Evolutionary conservation across 768 basidiomycete species (phyloP).

Genomic region (Kwoniella botswanensis): DNA sequence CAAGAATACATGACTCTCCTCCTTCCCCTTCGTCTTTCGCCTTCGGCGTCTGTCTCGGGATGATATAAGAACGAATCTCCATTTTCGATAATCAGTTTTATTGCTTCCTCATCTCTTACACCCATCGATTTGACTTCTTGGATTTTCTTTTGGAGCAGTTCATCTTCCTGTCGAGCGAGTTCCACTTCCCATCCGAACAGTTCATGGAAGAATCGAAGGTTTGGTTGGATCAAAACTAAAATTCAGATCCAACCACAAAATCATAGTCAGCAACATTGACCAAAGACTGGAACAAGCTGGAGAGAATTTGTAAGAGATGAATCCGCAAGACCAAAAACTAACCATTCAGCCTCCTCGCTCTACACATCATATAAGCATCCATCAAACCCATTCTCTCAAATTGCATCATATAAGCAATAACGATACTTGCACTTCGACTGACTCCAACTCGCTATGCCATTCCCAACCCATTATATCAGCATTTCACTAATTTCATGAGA

Average conservation of each 20-base stretch:
- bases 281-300: no score
- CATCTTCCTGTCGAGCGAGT: slow-evolving; percentile 64
- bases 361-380: slow-evolving; percentile 90
- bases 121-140: slow-evolving; percentile 27
- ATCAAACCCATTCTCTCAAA: slow-evolving; percentile 81
- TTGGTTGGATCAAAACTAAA: slow-evolving; percentile 85
- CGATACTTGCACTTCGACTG: slow-evolving; percentile 88
- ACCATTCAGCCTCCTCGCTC: slow-evolving; percentile 78
- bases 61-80: not conserved
- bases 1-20: slow-evolving; percentile 51
- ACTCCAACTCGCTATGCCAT: slow-evolving; percentile 81
- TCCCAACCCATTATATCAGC: not conserved
- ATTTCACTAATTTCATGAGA: not conserved
- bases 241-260: not conserved
- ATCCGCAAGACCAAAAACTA: slow-evolving; percentile 28
- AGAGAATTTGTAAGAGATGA: no score
- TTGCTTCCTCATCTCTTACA: slow-evolving; percentile 21
- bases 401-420: slow-evolving; percentile 98
- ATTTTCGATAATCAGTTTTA: slow-evolving; percentile 5
- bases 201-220: slow-evolving; percentile 93
- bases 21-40: slow-evolving; percentile 8
- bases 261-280: no score
- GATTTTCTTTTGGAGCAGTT: slow-evolving; percentile 4
- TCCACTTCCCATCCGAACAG: slow-evolving; percentile 92
- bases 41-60: not conserved